Evolutionary conservation across 2,329 filamentous ascomycete species (phyloP).

Genomic region (Cadophora sp.): DNA sequence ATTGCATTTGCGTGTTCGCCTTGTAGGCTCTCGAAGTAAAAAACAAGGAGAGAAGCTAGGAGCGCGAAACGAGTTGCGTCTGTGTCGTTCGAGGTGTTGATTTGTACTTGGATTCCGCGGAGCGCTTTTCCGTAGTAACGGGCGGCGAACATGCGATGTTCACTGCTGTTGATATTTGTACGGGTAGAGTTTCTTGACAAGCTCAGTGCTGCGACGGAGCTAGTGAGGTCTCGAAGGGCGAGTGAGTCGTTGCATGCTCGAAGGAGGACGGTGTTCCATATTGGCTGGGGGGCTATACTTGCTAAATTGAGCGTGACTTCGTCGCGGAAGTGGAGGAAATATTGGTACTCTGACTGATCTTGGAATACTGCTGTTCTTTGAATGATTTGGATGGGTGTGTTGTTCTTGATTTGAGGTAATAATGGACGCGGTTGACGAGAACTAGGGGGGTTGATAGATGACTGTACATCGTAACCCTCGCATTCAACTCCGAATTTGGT

Average conservation of each 20-base stretch:
- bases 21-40: conserved; percentile 9
- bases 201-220: conserved; percentile 33
- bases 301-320: conserved; percentile 31
- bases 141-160: conserved; percentile 33
- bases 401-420: background rate
- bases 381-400: background rate
- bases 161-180: background rate
- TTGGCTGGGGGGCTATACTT: conserved; percentile 19
- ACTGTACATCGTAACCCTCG: conserved; percentile 55
- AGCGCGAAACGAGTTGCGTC: conserved; percentile 33
- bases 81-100: conserved; percentile 19
- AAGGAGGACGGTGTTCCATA: conserved; percentile 33
- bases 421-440: background rate
- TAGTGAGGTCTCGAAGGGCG: conserved; percentile 27
- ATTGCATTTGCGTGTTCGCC: background rate
- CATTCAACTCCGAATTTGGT: conserved; percentile 62
- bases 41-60: conserved; percentile 21
- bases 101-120: conserved; percentile 23
- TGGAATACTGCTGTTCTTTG: conserved; percentile 26
- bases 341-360: conserved; percentile 30
- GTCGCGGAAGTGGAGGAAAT: conserved; percentile 35
- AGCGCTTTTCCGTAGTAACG: conserved; percentile 34
- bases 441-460: background rate
- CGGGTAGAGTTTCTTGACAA: conserved; percentile 25
- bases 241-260: conserved; percentile 30